A percentile compares a stretch with the other conserved stretches of the same genome.
These are phyloP conservation scores for Psidium friedrichsthalianum DNA, from an alignment of 345 rosid species.

Conservation along the genomic window DNA sequence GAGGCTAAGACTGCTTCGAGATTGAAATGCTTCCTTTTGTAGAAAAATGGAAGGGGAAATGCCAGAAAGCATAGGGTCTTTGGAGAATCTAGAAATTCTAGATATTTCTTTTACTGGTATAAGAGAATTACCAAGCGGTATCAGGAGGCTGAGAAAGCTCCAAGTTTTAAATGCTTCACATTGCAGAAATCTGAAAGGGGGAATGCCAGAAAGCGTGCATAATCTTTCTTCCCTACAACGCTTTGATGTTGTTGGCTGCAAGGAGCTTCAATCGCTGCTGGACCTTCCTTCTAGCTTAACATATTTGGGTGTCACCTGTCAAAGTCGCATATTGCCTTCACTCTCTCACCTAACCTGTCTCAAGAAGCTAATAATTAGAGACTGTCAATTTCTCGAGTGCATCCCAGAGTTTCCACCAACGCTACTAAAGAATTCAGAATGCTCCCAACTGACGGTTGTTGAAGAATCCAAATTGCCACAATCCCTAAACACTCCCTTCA, in stretches of 20 bases:
- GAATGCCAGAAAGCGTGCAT: neutral
- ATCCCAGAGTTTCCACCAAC: neutral
- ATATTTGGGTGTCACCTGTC: neutral
- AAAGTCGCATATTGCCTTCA: neutral
- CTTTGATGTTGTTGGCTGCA: fast-evolving
- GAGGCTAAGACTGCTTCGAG: neutral
- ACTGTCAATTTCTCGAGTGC: neutral
- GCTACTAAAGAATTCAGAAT: neutral
- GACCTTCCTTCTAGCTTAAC: neutral
- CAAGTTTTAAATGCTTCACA: neutral
- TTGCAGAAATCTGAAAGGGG: neutral
- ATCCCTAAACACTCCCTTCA: neutral
- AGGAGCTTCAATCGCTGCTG: neutral
- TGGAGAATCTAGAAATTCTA: neutral
- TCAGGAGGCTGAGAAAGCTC: neutral
- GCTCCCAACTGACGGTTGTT: neutral
- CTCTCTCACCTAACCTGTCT: neutral
- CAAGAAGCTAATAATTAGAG: fast-evolving
- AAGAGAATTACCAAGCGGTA: neutral
- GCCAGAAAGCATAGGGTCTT: neutral
- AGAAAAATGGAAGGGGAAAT: too few relatives aligned
- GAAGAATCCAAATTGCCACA: neutral
- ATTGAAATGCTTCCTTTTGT: fast-evolving
- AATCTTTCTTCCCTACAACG: neutral
- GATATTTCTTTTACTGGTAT: neutral